Evolutionary conservation across 2,329 filamentous ascomycete species (phyloP), one percentile per base, ranked within the genome.

Genomic region (Triangularia verruculosa): DNA sequence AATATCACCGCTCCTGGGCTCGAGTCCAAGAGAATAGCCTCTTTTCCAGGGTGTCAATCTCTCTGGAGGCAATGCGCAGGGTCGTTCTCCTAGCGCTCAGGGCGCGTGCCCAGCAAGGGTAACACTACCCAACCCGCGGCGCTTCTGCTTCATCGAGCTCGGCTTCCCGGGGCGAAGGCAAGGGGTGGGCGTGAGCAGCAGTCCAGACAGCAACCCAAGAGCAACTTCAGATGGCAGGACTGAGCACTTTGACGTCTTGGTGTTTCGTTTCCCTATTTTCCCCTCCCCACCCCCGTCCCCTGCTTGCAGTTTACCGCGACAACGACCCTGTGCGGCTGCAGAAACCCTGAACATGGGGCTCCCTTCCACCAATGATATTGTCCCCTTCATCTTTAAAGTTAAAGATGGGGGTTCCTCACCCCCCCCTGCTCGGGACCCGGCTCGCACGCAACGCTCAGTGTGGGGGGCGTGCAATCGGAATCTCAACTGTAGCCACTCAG

Each of bases 241-340:
- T 20, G 59, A 63, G 51, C 51, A 28, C 17, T 55, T 61, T 51
- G 61, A 66, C 64, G 43, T 62, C 25, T 52, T 59, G 55, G 60
- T 66, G 68, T 70, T 70, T 70, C 68, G 68, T 70, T 70, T 70
- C 67, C 39, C 55, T 53, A n/a, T n/a, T n/a, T n/a, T n/a, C n/a
- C n/a, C n/a, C n/a, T n/a, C n/a, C n/a, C n/a, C n/a, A n/a, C n/a
- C n/a, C n/a, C n/a, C 52, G 27, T 9, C 56, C 43, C 22, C 24
- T 32, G 61, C 39, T 62, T 65, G 52, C 59, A 65, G 59, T 34
- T n/a, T 61, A 66, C 53, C 22, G 54, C 54, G 56, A 58, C 57
- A 17, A 17, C 25, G 34, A 22, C 9, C 13, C 61, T 17, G 43
- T 58, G 55, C 58, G 58, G 62, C 61, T 66, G 62, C 59, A 47